A percentile compares a stretch with the other conserved stretches of the same genome.
phyloP scores from a whole-genome alignment of 2,329 filamentous ascomycete species.

The Alternaria sp. region DNA sequence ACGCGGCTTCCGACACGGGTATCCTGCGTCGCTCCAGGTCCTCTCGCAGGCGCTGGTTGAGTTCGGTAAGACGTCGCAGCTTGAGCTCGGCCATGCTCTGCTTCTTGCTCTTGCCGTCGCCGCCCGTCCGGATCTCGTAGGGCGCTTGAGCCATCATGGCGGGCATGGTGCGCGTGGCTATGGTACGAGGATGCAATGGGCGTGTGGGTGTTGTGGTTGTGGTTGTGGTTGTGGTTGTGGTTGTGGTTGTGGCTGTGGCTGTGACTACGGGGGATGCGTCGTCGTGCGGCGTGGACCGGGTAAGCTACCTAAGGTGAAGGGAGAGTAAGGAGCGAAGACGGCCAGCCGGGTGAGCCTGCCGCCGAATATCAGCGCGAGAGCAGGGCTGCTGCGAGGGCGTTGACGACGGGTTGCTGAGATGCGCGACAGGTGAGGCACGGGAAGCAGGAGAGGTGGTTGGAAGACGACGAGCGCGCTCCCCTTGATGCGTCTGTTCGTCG shows the following conservation, averaged over 20 bases:
- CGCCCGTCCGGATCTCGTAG: slow-evolving; percentile 72
- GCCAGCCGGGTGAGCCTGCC: slow-evolving; percentile 41
- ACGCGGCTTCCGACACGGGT: slow-evolving; percentile 89
- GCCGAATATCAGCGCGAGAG: slow-evolving; percentile 39
- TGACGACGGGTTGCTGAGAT: slow-evolving; percentile 34
- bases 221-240: slow-evolving; percentile 11
- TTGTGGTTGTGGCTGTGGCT: slow-evolving; percentile 19
- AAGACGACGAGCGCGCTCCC: slow-evolving; percentile 23
- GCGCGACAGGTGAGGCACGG: slow-evolving; percentile 33
- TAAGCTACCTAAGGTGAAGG: slow-evolving; percentile 30
- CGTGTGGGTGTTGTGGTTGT: slow-evolving; percentile 8
- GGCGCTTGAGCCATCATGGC: slow-evolving; percentile 65
- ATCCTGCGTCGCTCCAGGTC: slow-evolving; percentile 95
- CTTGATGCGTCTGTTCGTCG: slow-evolving; percentile 24
- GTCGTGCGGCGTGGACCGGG: slow-evolving; percentile 33
- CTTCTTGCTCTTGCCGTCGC: slow-evolving; percentile 86
- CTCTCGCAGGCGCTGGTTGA: slow-evolving; percentile 94
- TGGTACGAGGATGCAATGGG: slow-evolving; percentile 15
- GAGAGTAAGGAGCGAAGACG: slow-evolving; percentile 47
- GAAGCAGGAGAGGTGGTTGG: slow-evolving; percentile 32
- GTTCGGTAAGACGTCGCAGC: slow-evolving; percentile 91
- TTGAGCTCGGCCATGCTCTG: slow-evolving; percentile 99
- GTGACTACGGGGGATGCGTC: slow-evolving; percentile 25
- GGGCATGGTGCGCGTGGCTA: slow-evolving; percentile 33
- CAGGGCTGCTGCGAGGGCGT: slow-evolving; percentile 31